These are phyloP conservation scores for Chaetomium strumarium DNA, from an alignment of 2,329 filamentous ascomycete species.

Conservation along the genomic window DNA sequence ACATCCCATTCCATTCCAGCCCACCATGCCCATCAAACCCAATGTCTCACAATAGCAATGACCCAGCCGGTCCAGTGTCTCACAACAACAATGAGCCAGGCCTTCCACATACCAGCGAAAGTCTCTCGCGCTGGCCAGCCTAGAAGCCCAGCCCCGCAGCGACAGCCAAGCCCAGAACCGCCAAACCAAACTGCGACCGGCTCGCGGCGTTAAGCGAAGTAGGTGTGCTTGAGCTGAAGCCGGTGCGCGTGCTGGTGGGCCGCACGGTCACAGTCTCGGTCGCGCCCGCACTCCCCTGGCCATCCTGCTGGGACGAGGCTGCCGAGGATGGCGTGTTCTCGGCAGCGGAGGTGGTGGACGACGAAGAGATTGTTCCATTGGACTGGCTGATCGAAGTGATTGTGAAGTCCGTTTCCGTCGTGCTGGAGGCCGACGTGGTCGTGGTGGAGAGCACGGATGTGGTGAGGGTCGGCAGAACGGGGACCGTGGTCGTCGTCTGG, in stretches of 20 bases:
- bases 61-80: not conserved
- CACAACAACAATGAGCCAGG: not conserved
- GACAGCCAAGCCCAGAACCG: slow-evolving; percentile 1
- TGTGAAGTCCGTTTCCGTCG: not conserved
- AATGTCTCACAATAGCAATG: not conserved
- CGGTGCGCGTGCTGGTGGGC: not conserved
- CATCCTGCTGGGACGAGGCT: not conserved
- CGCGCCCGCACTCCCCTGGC: too few species aligned
- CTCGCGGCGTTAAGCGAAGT: slow-evolving; percentile 8
- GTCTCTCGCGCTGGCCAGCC: not conserved
- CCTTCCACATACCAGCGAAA: not conserved
- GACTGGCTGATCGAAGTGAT: not conserved
- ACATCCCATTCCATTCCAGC: not conserved
- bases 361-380: not conserved
- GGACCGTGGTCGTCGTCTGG: not conserved
- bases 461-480: not conserved
- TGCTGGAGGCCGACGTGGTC: not conserved
- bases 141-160: slow-evolving; percentile 6
- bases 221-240: not conserved
- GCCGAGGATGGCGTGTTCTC: not conserved
- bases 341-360: not conserved
- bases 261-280: not conserved
- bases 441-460: not conserved
- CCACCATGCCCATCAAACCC: not conserved
- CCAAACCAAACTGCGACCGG: slow-evolving; percentile 8